Evolutionary conservation across 495 filamentous ascomycete genomes (phyloP).

Genomic region (Daldinia concentrica): DNA sequence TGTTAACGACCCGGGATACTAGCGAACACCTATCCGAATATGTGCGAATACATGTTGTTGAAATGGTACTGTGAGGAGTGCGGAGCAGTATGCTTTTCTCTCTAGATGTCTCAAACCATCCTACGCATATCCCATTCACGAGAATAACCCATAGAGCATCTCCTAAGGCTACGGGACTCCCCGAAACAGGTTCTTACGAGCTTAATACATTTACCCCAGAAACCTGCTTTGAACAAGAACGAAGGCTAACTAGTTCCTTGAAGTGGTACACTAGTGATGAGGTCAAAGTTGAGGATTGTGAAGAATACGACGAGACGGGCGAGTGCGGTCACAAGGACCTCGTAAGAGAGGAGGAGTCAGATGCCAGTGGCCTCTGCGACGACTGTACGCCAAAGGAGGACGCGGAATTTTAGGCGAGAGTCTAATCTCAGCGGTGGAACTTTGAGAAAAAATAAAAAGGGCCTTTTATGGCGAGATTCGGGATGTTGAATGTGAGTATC

Average conservation of each 20-base stretch:
- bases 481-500: background rate
- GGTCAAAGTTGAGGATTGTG: constrained; percentile 44
- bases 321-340: constrained; percentile 38
- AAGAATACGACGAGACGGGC: constrained; percentile 37
- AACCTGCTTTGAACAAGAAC: background rate
- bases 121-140: constrained; percentile 13
- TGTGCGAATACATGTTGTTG: constrained; percentile 46
- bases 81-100: constrained; percentile 42
- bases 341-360: constrained; percentile 42
- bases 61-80: constrained; percentile 50
- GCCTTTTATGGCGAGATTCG: background rate
- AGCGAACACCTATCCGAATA: constrained; percentile 23
- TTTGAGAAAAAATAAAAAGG: background rate
- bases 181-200: background rate
- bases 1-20: constrained; percentile 9
- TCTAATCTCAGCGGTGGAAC: background rate
- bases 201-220: background rate
- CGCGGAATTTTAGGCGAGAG: constrained; percentile 4
- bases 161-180: background rate
- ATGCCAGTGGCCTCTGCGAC: constrained; percentile 45
- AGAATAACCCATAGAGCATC: constrained; percentile 7
- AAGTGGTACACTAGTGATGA: constrained; percentile 49
- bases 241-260: constrained; percentile 20
- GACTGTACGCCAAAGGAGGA: constrained; percentile 41
- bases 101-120: constrained; percentile 6